These are phyloP conservation scores for Crassisporium funariophilum DNA, from an alignment of 768 basidiomycete genomes.

Conservation along the genomic window DNA sequence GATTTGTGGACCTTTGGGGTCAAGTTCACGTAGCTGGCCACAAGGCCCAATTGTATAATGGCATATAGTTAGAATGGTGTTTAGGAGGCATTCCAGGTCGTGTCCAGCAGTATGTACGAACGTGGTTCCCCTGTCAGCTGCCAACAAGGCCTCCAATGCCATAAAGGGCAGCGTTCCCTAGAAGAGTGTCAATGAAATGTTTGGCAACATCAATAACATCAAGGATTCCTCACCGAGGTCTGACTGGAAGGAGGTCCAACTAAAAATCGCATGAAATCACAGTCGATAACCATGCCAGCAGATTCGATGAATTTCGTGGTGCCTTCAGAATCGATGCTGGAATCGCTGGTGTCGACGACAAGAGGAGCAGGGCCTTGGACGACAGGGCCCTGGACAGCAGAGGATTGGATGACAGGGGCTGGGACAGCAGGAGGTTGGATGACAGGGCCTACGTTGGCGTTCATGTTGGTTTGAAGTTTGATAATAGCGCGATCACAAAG, in stretches of 20 bases:
- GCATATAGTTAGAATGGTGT: slow-evolving; percentile 6
- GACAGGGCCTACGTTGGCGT: not conserved
- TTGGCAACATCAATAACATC: not conserved
- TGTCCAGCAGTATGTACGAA: slow-evolving; percentile 5
- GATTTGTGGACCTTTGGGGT: not conserved
- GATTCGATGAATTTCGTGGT: not conserved
- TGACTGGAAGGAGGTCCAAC: not conserved
- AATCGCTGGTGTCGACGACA: not conserved
- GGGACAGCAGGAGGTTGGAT: not conserved
- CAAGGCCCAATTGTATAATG: slow-evolving; percentile 3
- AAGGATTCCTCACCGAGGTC: slow-evolving; percentile 2
- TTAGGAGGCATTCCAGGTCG: slow-evolving; percentile 3
- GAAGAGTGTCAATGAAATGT: slow-evolving; percentile 1
- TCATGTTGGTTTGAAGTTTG: not conserved
- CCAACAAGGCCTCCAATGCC: slow-evolving; percentile 1
- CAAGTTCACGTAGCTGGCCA: slow-evolving; percentile 1
- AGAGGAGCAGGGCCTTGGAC: not conserved
- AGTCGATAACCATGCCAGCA: slow-evolving; percentile 6
- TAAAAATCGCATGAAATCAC: slow-evolving; percentile 1
- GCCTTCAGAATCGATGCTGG: not conserved
- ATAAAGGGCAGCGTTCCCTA: slow-evolving; percentile 9
- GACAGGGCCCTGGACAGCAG: not conserved
- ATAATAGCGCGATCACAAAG: not conserved
- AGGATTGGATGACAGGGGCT: slow-evolving; percentile 1
- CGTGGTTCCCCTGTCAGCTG: not conserved